Base-by-base conservation (phyloP, 2,329 filamentous ascomycete genomes). In the Ophiocordyceps australis region DNA sequence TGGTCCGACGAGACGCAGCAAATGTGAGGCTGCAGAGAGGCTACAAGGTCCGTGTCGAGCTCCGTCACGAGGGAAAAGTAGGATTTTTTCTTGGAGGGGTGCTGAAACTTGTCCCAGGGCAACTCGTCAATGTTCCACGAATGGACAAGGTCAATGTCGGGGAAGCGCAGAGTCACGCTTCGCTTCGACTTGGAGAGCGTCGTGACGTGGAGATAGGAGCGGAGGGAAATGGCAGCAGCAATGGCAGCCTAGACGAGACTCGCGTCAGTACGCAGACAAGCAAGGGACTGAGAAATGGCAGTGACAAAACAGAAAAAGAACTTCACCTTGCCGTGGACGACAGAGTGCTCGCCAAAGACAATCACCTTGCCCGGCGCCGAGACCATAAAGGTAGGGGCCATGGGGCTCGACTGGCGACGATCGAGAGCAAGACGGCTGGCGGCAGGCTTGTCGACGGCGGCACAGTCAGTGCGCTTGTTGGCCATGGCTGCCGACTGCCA, bases 361-460 rank as follows among this genome's bases (percentile, higher is more conserved):
- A 98, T 98, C 45, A 94, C 89, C 50, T 98, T 98, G 35, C 86
- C 91, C 0, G 89, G 89, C 3, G 91, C 86, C 11, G 89, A 95
- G 30, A 95, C 85, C 80, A 98, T 93, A 48, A 98, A 98, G 32
- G 85, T 61, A 22, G 86, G 85, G 54, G 89, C 70, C 69, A 75
- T 69, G 4, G 70, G 70, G 29, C 55, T 68, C 9, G 69, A 74
- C 32, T 59, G 52, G 38, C 68, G 74, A 45, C 69, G 64, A 25
- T 54, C 47, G 40, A 55, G 44, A 36, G 39, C 60, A 32, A 48
- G 41, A 26, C 49, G 48, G 30, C 50, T 38, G 26, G 40, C 30
- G 33, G 49, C 30, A 30, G 45, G 38, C 19, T 39, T 46, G 32
- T 46, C 46, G 34, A 49, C 45, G 29, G 52, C 53, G 32, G 41